Base-by-base conservation (phyloP, 495 filamentous ascomycete species). In the Trichoderma erinaceum region DNA sequence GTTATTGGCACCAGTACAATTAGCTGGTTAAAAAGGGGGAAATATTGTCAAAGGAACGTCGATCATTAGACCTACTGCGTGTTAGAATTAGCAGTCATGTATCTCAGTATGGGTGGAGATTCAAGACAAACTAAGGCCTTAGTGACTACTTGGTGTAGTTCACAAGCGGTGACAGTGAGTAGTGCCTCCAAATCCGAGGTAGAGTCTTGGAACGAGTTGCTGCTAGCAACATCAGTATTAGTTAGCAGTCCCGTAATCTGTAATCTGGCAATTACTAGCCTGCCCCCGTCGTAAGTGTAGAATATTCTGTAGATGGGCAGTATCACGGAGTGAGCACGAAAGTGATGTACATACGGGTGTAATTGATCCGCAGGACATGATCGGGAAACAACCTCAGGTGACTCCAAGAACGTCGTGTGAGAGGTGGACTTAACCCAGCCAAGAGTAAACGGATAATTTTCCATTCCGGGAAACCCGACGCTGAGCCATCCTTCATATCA, bases 301-400 rank as follows among this genome's bases (percentile, higher is more conserved):
- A 46, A 12, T 46, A 46, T 38, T 7, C 7, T 6, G 5, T 48
- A 48, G 13, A 48, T 48, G n/a, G 18, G n/a, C n/a, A 48, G 44
- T 13, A 38, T 7, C 44, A 48, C 18, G 5, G 13, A n/a, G n/a
- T 56, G 8, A 8, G 50, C n/a, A 56, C 21, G 50, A 27, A 56
- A 25, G 21, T 61, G 56, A 61, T 32, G n/a, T 61, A 32, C 56
- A 27, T 21, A 27, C 43, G 18, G 12, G 43, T 46, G 18, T 56
- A 56, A 27, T 7, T 3, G 3, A 56, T 13, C 56, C 56, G 56
- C 27, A 32, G 56, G 56, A 25, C 56, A 61, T 8, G 29, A 32
- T 32, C 56, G 56, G 56, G 56, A 10, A 61, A 61, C 13, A 23
- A 25, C 23, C 56, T 61, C 56, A 61, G 15, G 56, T 61, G 56